Conservation (phyloP, 192 early-diverging fungal species). For the Glomus cerebriforme region DNA sequence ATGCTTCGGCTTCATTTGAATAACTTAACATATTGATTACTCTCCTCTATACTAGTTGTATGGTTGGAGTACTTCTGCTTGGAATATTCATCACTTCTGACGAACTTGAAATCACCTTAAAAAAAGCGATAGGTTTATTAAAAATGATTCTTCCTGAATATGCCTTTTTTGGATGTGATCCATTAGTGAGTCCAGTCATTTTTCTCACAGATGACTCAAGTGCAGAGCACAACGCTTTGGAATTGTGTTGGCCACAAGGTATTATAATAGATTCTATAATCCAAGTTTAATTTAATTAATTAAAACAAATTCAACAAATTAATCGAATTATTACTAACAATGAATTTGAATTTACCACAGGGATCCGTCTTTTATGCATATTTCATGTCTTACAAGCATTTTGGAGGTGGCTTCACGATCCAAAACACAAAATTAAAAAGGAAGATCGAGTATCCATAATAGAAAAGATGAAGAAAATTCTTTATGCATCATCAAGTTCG, state of each 20-base stretch:
- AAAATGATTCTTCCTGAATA: neutral
- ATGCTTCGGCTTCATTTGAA: neutral
- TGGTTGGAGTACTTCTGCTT: neutral
- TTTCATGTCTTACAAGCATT: neutral
- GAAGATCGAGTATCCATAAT: neutral
- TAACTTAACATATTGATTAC: neutral
- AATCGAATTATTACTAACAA: too few species aligned
- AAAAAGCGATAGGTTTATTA: conserved; percentile 6
- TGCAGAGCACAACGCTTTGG: neutral
- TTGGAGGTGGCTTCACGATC: neutral
- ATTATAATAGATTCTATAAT: neutral
- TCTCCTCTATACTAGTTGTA: neutral
- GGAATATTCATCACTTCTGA: neutral
- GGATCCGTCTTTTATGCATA: neutral
- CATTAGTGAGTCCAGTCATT: neutral
- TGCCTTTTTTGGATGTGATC: neutral
- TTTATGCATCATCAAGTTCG: neutral
- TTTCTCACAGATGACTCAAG: conserved; percentile 4
- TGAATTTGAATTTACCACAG: too few species aligned
- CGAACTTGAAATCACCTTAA: conserved; percentile 2
- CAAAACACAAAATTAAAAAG: neutral
- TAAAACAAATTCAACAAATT: too few species aligned
- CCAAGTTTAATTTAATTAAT: too few species aligned
- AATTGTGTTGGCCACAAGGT: neutral
- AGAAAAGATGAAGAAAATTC: neutral